Conservation (phyloP, 2,329 filamentous ascomycete genomes). For the Alternaria solani region DNA sequence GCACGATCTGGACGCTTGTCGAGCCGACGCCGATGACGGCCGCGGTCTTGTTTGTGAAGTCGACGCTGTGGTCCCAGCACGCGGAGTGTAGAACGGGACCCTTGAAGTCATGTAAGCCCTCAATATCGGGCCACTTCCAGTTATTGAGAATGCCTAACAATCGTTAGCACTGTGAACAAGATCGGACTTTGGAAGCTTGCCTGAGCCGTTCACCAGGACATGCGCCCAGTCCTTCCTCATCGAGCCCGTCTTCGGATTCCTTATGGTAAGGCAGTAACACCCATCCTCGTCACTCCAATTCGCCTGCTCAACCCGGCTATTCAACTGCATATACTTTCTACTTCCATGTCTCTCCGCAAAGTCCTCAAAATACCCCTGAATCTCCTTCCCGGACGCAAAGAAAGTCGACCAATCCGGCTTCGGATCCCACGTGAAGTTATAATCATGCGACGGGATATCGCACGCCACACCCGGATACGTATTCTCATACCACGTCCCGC, state of each 20-base stretch:
- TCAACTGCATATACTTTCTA: slow-evolving; percentile 57
- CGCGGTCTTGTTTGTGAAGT: slow-evolving; percentile 41
- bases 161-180: slow-evolving; percentile 44
- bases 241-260: slow-evolving; percentile 44
- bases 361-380: slow-evolving; percentile 59
- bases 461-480: slow-evolving; percentile 47
- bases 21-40: slow-evolving; percentile 48
- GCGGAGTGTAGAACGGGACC: slow-evolving; percentile 56
- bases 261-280: slow-evolving; percentile 51
- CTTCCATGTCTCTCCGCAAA: slow-evolving; percentile 66
- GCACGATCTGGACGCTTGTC: slow-evolving; percentile 48
- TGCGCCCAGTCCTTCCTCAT: slow-evolving; percentile 49
- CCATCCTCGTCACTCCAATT: slow-evolving; percentile 55
- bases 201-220: slow-evolving; percentile 56
- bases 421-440: slow-evolving; percentile 68
- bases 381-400: slow-evolving; percentile 59
- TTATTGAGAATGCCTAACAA: slow-evolving; percentile 54
- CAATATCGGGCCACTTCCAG: slow-evolving; percentile 56
- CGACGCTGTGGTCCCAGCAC: slow-evolving; percentile 52
- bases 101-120: slow-evolving; percentile 53
- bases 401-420: slow-evolving; percentile 65
- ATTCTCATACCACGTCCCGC: slow-evolving; percentile 48
- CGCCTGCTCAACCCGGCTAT: slow-evolving; percentile 55
- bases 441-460: slow-evolving; percentile 60
- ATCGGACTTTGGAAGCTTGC: slow-evolving; percentile 24